These are phyloP conservation scores for Usnea hakonensis DNA, from an alignment of 495 filamentous ascomycete genomes.

Conservation along the genomic window DNA sequence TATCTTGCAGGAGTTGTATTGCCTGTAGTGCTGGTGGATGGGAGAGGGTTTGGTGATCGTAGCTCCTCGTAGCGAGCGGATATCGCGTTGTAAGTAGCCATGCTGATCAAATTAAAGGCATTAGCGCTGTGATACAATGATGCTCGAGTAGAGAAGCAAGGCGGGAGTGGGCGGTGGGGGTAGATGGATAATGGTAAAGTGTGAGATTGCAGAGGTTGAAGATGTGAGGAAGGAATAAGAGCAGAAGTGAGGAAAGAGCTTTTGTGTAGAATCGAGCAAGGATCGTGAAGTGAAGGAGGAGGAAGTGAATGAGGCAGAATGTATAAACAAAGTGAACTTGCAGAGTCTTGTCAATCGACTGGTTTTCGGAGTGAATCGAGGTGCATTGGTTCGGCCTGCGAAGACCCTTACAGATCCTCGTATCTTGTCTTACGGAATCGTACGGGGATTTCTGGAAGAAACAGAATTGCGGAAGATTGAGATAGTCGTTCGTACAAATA, in stretches of 20 bases:
- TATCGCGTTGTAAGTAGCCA: constrained; percentile 60
- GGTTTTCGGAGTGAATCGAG: constrained; percentile 12
- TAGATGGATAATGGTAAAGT: not conserved
- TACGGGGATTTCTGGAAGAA: constrained; percentile 9
- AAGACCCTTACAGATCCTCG: constrained; percentile 17
- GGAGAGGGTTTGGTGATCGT: constrained; percentile 67
- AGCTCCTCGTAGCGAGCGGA: constrained; percentile 66
- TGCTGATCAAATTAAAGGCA: constrained; percentile 27
- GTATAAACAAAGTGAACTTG: constrained; percentile 1
- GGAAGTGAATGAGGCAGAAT: constrained; percentile 6
- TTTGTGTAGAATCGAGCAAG: not conserved
- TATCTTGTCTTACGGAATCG: constrained; percentile 11
- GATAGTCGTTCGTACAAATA: constrained; percentile 25
- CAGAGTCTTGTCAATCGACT: constrained; percentile 13
- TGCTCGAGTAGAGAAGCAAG: not conserved
- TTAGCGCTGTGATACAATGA: constrained; percentile 12
- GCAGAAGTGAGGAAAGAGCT: not conserved
- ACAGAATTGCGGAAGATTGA: not conserved
- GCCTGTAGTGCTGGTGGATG: constrained; percentile 58
- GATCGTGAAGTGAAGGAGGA: constrained; percentile 1
- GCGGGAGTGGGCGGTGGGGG: constrained; percentile 9
- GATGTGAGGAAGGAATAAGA: constrained; percentile 2
- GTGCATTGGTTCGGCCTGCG: constrained; percentile 22
- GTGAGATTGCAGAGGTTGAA: constrained; percentile 2
- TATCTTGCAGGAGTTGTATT: constrained; percentile 63